Conservation (phyloP, 805 yeast genomes). For the Kodamaea kaohsiungensis region DNA sequence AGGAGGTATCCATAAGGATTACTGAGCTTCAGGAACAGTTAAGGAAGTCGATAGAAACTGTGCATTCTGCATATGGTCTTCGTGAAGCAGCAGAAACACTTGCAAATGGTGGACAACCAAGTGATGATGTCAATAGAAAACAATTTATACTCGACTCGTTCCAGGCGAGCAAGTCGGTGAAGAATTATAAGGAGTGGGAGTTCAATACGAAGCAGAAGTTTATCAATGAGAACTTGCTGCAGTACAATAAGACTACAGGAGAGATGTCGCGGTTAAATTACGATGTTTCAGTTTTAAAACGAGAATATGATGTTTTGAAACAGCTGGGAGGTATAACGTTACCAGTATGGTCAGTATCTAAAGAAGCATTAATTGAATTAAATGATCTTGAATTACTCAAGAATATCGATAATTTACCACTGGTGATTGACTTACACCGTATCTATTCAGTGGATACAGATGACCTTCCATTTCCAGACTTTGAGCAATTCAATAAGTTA, state of each 20-base stretch:
- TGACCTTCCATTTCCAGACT: slow-evolving; percentile 30
- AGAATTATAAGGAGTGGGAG: slow-evolving; percentile 32
- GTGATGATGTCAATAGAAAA: slow-evolving; percentile 8
- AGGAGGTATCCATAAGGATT: slow-evolving; percentile 1
- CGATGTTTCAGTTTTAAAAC: slow-evolving; percentile 21
- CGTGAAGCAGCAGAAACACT: neutral
- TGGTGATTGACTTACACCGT: slow-evolving; percentile 14
- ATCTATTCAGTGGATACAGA: slow-evolving; percentile 31
- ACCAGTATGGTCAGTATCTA: slow-evolving; percentile 24
- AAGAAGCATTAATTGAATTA: slow-evolving; percentile 2
- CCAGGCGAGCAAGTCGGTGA: slow-evolving; percentile 31
- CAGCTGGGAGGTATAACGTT: slow-evolving; percentile 20
- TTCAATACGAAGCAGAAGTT: slow-evolving; percentile 17
- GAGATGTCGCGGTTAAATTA: slow-evolving; percentile 29
- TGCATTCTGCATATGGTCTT: slow-evolving; percentile 2
- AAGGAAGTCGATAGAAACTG: slow-evolving; percentile 3
- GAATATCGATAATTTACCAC: neutral
- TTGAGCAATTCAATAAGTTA: slow-evolving; percentile 27
- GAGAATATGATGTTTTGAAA: slow-evolving; percentile 25
- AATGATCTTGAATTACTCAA: slow-evolving; percentile 2
- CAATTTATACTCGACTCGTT: slow-evolving; percentile 36
- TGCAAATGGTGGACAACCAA: neutral
- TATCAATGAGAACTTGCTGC: slow-evolving; percentile 22
- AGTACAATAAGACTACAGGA: slow-evolving; percentile 33
- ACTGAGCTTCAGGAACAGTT: slow-evolving; percentile 11